Evolutionary conservation across 2,329 filamentous ascomycete species (phyloP).

Genomic region (Talaromyces pinophilus): DNA sequence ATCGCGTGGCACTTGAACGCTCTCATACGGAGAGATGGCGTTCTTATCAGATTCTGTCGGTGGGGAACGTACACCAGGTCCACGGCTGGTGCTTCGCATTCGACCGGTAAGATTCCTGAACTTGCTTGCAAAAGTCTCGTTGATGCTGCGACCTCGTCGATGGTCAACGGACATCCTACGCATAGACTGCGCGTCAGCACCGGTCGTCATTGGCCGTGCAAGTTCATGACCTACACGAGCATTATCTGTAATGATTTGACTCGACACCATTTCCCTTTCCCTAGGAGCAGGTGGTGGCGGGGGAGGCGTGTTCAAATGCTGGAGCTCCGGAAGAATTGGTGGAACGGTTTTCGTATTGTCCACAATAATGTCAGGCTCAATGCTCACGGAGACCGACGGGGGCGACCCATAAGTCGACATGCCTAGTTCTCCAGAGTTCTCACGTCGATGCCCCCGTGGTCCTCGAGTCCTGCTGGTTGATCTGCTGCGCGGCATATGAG

Average conservation of each 20-base stretch:
- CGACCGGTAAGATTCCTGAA: conserved; percentile 59
- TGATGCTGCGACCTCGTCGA: conserved; percentile 57
- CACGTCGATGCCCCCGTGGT: conserved; percentile 33
- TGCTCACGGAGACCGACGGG: conserved; percentile 51
- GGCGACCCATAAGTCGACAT: conserved; percentile 33
- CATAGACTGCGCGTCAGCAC: conserved; percentile 34
- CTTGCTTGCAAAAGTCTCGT: conserved; percentile 58
- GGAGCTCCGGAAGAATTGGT: conserved; percentile 61
- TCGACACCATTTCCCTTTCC: conserved; percentile 42
- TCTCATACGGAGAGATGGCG: conserved; percentile 34
- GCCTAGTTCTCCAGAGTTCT: conserved; percentile 32
- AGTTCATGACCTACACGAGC: conserved; percentile 39
- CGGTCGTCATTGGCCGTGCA: conserved; percentile 41
- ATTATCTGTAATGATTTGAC: conserved; percentile 46
- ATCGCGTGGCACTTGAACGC: conserved; percentile 28
- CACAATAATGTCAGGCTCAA: conserved; percentile 48
- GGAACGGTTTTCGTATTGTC: conserved; percentile 36
- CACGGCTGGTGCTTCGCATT: conserved; percentile 60
- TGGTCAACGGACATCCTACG: conserved; percentile 50
- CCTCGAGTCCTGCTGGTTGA: conserved; percentile 43
- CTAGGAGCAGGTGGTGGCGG: conserved; percentile 52
- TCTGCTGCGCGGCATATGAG: conserved; percentile 42
- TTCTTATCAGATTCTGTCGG: conserved; percentile 33
- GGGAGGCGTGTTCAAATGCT: conserved; percentile 59
- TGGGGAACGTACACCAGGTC: conserved; percentile 50